These are phyloP conservation scores for Acanthamoeba divionensis DNA, from an alignment of 208 protist species.

Conservation along the genomic window DNA sequence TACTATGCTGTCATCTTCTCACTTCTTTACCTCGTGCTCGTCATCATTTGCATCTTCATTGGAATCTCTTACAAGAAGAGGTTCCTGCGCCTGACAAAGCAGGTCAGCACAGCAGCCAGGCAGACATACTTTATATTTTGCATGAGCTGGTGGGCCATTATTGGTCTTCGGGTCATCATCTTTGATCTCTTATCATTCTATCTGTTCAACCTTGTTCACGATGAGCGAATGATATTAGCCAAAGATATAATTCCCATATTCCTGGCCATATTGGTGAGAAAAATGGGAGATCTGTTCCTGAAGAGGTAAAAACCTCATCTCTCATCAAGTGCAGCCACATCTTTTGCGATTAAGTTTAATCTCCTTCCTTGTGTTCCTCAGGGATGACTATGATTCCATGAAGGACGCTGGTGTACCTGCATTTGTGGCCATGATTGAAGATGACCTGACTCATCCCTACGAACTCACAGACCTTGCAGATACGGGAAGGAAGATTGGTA, in stretches of 20 bases:
- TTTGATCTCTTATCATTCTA: constrained; percentile 17
- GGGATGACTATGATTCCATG: constrained; percentile 8
- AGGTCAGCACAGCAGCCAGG: neutral
- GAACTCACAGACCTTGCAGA: neutral
- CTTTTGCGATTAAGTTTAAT: neutral
- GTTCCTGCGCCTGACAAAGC: neutral
- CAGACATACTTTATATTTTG: neutral
- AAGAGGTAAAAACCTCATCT: constrained; percentile 14
- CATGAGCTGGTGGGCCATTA: neutral
- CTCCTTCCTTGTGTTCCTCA: neutral
- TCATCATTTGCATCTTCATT: constrained; percentile 50
- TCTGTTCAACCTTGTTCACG: constrained; percentile 22
- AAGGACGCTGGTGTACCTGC: constrained; percentile 22
- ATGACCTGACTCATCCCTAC: constrained; percentile 22
- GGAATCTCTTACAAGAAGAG: constrained; percentile 33
- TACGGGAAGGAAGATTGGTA: neutral
- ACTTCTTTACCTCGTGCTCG: neutral
- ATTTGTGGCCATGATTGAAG: constrained; percentile 43
- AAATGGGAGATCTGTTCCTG: constrained; percentile 8
- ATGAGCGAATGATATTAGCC: neutral
- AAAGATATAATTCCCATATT: constrained; percentile 40
- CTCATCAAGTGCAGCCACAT: neutral
- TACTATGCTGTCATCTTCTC: constrained; percentile 45
- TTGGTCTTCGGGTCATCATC: constrained; percentile 12
- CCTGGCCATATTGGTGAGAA: neutral